phyloP scores from a whole-genome alignment of 2,329 filamentous ascomycete genomes.

The Diaporthe sp. region DNA sequence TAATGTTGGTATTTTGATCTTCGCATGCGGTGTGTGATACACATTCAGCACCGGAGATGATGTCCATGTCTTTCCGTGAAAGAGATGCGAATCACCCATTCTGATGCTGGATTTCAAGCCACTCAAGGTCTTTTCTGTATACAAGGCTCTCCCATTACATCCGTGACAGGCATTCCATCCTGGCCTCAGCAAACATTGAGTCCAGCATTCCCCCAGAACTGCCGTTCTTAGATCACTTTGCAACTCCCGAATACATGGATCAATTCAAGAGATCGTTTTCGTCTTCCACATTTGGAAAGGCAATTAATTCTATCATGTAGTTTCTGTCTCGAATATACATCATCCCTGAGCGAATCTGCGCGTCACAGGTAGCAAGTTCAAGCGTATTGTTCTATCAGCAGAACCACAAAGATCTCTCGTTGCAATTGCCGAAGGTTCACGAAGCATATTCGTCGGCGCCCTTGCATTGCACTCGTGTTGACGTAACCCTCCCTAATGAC shows the following conservation, averaged over 20 bases:
- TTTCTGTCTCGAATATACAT: neutral
- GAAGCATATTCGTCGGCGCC: neutral
- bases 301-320: neutral
- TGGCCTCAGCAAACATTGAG: neutral
- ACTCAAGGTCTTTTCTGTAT: neutral
- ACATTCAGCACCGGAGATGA: neutral
- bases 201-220: neutral
- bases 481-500: constrained; percentile 1
- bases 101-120: neutral
- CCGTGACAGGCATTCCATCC: neutral
- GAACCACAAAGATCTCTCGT: neutral
- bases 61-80: too few species aligned
- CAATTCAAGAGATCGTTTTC: too few species aligned
- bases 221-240: neutral
- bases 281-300: too few species aligned
- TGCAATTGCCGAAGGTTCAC: neutral
- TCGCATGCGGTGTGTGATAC: neutral
- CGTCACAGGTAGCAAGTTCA: neutral
- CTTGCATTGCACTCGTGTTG: constrained; percentile 19
- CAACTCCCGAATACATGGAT: neutral
- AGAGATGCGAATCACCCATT: neutral
- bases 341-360: neutral
- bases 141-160: neutral
- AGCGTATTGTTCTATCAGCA: neutral
- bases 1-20: neutral